Evolutionary conservation across 108 stramenopile genomes (phyloP).

Genomic region (Nitzschia putrida): DNA sequence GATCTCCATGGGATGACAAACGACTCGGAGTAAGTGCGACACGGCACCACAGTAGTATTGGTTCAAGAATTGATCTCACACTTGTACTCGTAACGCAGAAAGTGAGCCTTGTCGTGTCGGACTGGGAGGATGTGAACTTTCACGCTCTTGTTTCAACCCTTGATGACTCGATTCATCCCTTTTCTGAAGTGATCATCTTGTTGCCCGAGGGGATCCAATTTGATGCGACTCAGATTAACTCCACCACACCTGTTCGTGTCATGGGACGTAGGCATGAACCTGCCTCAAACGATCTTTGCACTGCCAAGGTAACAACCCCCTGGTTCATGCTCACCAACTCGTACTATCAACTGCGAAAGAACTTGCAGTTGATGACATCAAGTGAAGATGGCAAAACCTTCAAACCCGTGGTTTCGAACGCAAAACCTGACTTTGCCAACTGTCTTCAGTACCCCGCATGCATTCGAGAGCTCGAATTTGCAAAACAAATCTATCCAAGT

Average conservation of each 20-base stretch:
- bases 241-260: conserved; percentile 53
- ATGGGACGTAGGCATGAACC: conserved; percentile 37
- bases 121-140: conserved; percentile 60
- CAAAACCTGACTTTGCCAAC: conserved; percentile 52
- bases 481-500: conserved; percentile 33
- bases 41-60: background rate
- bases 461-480: conserved; percentile 52
- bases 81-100: conserved; percentile 14
- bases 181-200: conserved; percentile 62
- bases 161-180: conserved; percentile 68
- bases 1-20: conserved; percentile 60
- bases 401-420: conserved; percentile 65
- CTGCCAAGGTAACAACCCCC: conserved; percentile 54
- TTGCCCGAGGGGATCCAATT: conserved; percentile 42
- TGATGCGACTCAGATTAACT: conserved; percentile 43
- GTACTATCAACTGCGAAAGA: conserved; percentile 58
- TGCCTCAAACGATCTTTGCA: conserved; percentile 67
- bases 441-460: conserved; percentile 66
- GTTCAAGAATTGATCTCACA: background rate
- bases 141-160: conserved; percentile 47
- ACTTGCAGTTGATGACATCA: conserved; percentile 69
- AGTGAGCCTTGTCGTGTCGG: conserved; percentile 61
- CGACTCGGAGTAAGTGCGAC: conserved; percentile 26
- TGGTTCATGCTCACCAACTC: conserved; percentile 81
- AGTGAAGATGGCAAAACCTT: conserved; percentile 33